phyloP scores from a whole-genome alignment of 1,139 yeast genomes.

The Groenewaldozyma sp. region DNA sequence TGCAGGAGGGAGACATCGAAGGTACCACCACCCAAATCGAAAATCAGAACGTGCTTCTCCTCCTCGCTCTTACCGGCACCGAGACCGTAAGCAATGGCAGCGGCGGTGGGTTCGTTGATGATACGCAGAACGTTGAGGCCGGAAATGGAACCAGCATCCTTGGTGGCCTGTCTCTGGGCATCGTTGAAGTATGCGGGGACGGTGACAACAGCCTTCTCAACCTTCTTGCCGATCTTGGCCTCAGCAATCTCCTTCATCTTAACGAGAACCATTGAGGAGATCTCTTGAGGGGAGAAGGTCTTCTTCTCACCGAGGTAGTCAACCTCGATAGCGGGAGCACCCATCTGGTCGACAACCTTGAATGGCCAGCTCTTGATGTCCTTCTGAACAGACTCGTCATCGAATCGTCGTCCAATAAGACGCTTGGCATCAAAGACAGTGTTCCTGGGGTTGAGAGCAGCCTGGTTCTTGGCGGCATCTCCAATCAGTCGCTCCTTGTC shows the following conservation, averaged over 20 bases:
- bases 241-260: slow-evolving; percentile 98
- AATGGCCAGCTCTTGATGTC: slow-evolving; percentile 97
- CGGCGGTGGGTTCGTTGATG: slow-evolving; percentile 98
- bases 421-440: slow-evolving; percentile 98
- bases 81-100: slow-evolving; percentile 95
- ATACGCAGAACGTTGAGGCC: slow-evolving; percentile 95
- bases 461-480: slow-evolving; percentile 99
- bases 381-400: slow-evolving; percentile 85
- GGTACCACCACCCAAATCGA: slow-evolving; percentile 98
- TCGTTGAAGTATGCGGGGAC: slow-evolving; percentile 98
- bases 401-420: slow-evolving; percentile 91
- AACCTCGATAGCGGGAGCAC: slow-evolving; percentile 88
- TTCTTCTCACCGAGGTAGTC: slow-evolving; percentile 90
- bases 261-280: slow-evolving; percentile 86
- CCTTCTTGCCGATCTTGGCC: slow-evolving; percentile 75
- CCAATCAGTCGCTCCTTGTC: slow-evolving; percentile 97
- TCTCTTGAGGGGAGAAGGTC: slow-evolving; percentile 94
- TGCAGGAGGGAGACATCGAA: slow-evolving; percentile 91
- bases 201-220: slow-evolving; percentile 88
- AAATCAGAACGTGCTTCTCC: slow-evolving; percentile 82
- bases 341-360: slow-evolving; percentile 78
- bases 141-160: slow-evolving; percentile 96
- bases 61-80: slow-evolving; percentile 80
- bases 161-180: slow-evolving; percentile 97
- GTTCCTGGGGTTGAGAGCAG: slow-evolving; percentile 94